Evolutionary conservation across 2,329 filamentous ascomycete species (phyloP).

Genomic region (Talaromyces verruculosus): DNA sequence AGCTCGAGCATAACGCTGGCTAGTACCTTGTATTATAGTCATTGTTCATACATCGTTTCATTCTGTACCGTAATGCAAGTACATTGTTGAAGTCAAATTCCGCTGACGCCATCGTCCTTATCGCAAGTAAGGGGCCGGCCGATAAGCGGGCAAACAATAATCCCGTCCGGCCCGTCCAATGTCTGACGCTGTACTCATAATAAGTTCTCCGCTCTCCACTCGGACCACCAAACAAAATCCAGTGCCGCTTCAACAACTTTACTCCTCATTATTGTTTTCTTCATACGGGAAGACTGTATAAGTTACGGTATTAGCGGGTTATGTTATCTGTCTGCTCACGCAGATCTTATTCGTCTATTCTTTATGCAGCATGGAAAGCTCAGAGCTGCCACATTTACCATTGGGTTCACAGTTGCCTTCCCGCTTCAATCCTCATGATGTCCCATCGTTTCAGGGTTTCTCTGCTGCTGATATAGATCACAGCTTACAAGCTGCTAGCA

Average conservation of each 20-base stretch:
- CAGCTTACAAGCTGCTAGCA: slow-evolving; percentile 15
- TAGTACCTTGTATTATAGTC: neutral
- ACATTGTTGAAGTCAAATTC: neutral
- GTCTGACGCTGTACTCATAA: neutral
- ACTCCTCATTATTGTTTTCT: neutral
- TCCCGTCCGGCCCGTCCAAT: slow-evolving; percentile 10
- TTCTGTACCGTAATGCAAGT: neutral
- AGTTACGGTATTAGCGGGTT: neutral
- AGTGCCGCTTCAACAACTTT: slow-evolving; percentile 25
- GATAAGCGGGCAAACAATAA: slow-evolving; percentile 17
- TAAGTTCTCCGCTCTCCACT: neutral
- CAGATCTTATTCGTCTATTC: neutral
- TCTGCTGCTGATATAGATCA: slow-evolving; percentile 28
- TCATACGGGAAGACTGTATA: neutral
- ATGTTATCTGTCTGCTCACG: neutral
- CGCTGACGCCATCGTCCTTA: neutral
- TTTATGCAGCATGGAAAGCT: slow-evolving; percentile 30
- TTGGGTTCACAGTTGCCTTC: slow-evolving; percentile 27
- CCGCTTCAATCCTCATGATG: slow-evolving; percentile 27
- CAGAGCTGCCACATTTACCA: slow-evolving; percentile 26
- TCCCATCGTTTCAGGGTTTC: slow-evolving; percentile 32
- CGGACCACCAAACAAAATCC: slow-evolving; percentile 12
- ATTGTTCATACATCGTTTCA: neutral
- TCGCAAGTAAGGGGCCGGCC: neutral
- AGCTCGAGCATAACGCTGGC: neutral